These are phyloP conservation scores for Sphenostylis stenocarpa DNA, from an alignment of 306 rosid species.

Conservation along the genomic window DNA sequence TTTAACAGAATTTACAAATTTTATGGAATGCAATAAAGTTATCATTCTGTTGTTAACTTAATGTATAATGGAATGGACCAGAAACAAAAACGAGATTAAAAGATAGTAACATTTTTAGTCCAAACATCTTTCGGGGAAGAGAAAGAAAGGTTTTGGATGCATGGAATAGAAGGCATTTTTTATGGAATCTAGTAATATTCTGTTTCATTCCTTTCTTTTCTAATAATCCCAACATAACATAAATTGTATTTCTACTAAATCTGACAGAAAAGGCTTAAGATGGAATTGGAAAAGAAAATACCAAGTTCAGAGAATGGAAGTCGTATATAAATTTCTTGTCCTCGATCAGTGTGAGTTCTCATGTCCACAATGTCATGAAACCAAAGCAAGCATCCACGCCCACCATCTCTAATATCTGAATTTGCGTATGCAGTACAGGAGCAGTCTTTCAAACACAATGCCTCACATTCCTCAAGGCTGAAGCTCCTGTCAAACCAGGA, in stretches of 20 bases:
- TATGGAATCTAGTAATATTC: background rate
- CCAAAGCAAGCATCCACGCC: background rate
- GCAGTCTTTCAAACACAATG: constrained; percentile 18
- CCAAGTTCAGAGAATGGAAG: background rate
- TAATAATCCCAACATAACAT: background rate
- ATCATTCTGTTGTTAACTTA: background rate
- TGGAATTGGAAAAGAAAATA: background rate
- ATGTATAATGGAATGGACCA: background rate
- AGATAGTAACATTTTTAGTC: background rate
- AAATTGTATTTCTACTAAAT: background rate
- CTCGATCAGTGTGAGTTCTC: background rate
- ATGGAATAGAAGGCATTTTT: background rate
- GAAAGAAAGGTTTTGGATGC: background rate
- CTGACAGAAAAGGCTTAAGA: background rate
- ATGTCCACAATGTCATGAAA: background rate
- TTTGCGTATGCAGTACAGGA: constrained; percentile 22
- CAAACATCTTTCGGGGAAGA: background rate
- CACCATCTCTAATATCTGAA: background rate
- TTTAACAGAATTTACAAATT: background rate
- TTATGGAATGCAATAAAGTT: background rate
- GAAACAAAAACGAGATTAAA: background rate
- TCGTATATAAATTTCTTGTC: background rate
- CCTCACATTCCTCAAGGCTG: constrained; percentile 24
- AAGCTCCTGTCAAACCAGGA: background rate
- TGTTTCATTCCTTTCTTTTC: background rate